Evolutionary conservation across 2,329 filamentous ascomycete species (phyloP), one percentile per base, ranked within the genome.

Genomic region (Phaeoacremonium minimum): DNA sequence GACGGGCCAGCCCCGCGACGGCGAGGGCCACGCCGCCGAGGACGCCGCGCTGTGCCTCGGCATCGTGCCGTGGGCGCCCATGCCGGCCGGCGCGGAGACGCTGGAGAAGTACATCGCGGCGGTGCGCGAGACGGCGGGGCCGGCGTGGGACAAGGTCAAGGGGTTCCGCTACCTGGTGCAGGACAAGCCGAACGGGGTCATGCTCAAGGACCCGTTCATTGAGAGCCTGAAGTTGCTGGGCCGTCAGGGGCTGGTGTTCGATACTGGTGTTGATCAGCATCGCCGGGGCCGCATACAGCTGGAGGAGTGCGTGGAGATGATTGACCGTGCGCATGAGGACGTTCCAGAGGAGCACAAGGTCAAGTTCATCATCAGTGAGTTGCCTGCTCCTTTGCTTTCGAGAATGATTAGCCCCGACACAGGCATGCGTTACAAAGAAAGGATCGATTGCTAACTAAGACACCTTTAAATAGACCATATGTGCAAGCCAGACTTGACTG

Each of bases 91-190:
- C 0, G 55, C 72, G 0, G 66, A 58, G 6, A 71, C 69, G 1
- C 61, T 96, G 54, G 64, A 75, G 43, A 59, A 63, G 44, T 96
- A 94, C 57, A 65, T 95, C 6, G 60, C 59, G 1, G 53, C 69
- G 13, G 85, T 80, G 4, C 65, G 79, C 54, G 64, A 77, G 43
- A 66, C 65, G 36, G 81, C 83, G 0, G 85, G 83, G 2, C 66
- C 71, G 29, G 71, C 75, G 13, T 93, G 80, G 80, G 49, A 51
- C 30, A 79, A 78, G 57, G 68, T 95, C 18, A 82, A 80, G 41
- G 91, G 90, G 0, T 89, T 94, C 52, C 68, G 91, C 33, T 95
- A 89, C 56, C 64, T 96, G 41, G 61, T 95, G 33, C 89, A 95
- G 64, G 80, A 87, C 57, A 85, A 87, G 61, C 77, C 78, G 7